Evolutionary conservation across 2,329 filamentous ascomycete species (phyloP).

Genomic region (Microcera coccophila): DNA sequence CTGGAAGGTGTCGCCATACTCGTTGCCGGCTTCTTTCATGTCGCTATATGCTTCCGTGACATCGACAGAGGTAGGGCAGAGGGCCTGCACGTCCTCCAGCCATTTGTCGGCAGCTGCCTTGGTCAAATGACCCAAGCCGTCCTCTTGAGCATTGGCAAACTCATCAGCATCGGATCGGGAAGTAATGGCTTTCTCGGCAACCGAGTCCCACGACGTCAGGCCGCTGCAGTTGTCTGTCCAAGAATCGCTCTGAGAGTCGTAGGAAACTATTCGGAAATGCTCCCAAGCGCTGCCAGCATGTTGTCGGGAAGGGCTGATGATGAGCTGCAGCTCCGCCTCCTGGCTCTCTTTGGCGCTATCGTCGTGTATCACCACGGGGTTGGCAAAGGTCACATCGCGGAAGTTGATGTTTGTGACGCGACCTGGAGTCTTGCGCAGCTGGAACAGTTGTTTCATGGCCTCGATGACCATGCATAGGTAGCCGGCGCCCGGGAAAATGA

Average conservation of each 20-base stretch:
- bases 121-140: not conserved
- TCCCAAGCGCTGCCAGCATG: conserved; percentile 7
- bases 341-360: conserved; percentile 1
- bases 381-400: conserved; percentile 5
- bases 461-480: conserved; percentile 14
- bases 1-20: conserved; percentile 2
- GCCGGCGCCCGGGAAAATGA: conserved; percentile 7
- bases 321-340: conserved; percentile 7
- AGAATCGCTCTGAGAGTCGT: not conserved
- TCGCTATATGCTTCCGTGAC: not conserved
- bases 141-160: not conserved
- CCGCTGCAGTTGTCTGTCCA: not conserved
- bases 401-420: conserved; percentile 6
- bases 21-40: not conserved
- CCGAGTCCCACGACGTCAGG: not conserved
- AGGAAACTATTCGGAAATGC: conserved; percentile 1
- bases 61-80: not conserved
- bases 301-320: conserved; percentile 3
- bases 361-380: conserved; percentile 6
- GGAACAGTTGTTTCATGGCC: conserved; percentile 9
- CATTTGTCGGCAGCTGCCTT: not conserved
- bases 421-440: not conserved
- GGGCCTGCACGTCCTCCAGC: not conserved
- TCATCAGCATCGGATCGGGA: not conserved
- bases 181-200: not conserved